Conservation (phyloP, 1,139 yeast genomes). For the Magnusiomyces suaveolens region DNA sequence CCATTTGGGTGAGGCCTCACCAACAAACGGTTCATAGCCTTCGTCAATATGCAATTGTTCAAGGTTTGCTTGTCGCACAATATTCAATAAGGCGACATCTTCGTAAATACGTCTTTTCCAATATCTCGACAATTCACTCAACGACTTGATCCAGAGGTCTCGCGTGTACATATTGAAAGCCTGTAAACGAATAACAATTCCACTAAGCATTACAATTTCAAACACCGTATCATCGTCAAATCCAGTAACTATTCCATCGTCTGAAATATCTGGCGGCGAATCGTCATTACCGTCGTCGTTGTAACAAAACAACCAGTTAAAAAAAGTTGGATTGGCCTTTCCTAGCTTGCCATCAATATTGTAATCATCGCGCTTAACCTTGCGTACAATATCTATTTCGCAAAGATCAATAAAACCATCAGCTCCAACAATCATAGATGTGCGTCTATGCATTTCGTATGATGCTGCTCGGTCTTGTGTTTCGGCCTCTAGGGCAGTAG, state of each 20-base stretch:
- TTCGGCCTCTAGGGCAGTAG: slow-evolving; percentile 36
- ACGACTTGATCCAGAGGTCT: slow-evolving; percentile 54
- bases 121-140: slow-evolving; percentile 41
- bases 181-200: slow-evolving; percentile 43
- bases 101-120: slow-evolving; percentile 47
- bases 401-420: slow-evolving; percentile 54
- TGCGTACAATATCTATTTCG: slow-evolving; percentile 36
- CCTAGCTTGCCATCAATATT: neutral
- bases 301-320: neutral
- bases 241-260: slow-evolving; percentile 30
- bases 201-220: slow-evolving; percentile 44
- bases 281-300: neutral
- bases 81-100: slow-evolving; percentile 35
- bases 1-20: slow-evolving; percentile 43
- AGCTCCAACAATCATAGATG: slow-evolving; percentile 47
- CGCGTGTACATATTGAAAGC: slow-evolving; percentile 46
- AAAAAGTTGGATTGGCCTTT: slow-evolving; percentile 9
- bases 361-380: slow-evolving; percentile 14
- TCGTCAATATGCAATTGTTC: slow-evolving; percentile 44
- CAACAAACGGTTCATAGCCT: slow-evolving; percentile 48
- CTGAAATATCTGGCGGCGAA: slow-evolving; percentile 6
- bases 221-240: slow-evolving; percentile 36
- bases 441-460: slow-evolving; percentile 53
- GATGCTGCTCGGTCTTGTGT: slow-evolving; percentile 48
- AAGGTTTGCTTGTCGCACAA: slow-evolving; percentile 41